A percentile compares a stretch with the other conserved stretches of the same genome.
Conservation (phyloP, 164 flowering plant genomes). For the Vitis vinifera region DNA sequence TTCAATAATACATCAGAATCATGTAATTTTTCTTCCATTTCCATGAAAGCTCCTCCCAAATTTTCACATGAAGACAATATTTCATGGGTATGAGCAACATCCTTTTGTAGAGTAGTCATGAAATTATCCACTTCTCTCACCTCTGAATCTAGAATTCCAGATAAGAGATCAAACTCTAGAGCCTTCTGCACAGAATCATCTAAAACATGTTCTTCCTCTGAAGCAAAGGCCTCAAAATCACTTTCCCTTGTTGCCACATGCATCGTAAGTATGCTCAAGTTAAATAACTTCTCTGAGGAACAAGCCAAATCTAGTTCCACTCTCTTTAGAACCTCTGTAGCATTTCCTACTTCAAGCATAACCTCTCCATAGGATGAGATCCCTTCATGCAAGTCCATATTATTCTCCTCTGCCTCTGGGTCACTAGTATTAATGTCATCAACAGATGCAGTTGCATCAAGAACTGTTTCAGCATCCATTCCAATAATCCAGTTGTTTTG, state of each 20-base stretch:
- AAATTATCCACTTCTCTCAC: slow-evolving; percentile 51
- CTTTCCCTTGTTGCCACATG: slow-evolving; percentile 63
- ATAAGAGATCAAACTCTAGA: slow-evolving; percentile 68
- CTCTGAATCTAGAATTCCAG: slow-evolving; percentile 72
- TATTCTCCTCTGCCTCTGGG: slow-evolving; percentile 30
- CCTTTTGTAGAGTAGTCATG: slow-evolving; percentile 43
- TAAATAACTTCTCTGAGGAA: slow-evolving; percentile 74
- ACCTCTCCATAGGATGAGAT: slow-evolving; percentile 42
- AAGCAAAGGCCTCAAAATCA: slow-evolving; percentile 66
- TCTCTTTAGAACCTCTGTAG: slow-evolving; percentile 49
- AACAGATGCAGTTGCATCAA: slow-evolving; percentile 20
- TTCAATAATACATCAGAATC: slow-evolving; percentile 67
- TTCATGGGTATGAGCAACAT: slow-evolving; percentile 40
- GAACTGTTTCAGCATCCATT: slow-evolving; percentile 33
- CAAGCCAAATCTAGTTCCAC: slow-evolving; percentile 70
- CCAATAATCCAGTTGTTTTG: slow-evolving; percentile 13
- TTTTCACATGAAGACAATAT: slow-evolving; percentile 37
- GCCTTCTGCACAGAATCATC: slow-evolving; percentile 47
- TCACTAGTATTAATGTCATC: slow-evolving; percentile 26
- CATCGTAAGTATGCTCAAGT: slow-evolving; percentile 69
- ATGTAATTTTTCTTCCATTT: slow-evolving; percentile 49
- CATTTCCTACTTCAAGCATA: slow-evolving; percentile 38
- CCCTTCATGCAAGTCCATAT: slow-evolving; percentile 25
- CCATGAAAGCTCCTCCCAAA: slow-evolving; percentile 34
- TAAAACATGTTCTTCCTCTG: slow-evolving; percentile 28